These are phyloP conservation scores for Cryptococcus neoformans DNA, from an alignment of 1,284 basidiomycete genomes.

Conservation along the genomic window DNA sequence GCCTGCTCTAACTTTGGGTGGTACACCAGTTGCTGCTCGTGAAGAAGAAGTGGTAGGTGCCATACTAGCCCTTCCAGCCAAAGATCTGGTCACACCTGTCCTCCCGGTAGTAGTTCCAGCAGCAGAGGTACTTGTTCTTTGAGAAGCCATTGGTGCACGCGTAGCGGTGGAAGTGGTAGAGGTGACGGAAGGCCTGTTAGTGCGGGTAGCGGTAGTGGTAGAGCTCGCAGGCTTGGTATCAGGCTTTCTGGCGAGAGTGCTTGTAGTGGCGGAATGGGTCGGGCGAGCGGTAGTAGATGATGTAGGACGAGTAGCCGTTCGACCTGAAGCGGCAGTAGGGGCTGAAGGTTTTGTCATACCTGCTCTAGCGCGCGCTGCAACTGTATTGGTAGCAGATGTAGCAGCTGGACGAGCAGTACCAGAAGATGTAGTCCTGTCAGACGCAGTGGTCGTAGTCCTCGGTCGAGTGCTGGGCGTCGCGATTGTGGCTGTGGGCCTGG, in stretches of 20 bases:
- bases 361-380: neutral
- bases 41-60: slow-evolving; percentile 3
- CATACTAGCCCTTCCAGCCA: slow-evolving; percentile 10
- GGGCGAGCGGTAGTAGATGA: neutral
- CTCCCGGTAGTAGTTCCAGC: neutral
- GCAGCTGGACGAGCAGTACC: slow-evolving; percentile 3
- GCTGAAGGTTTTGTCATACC: neutral
- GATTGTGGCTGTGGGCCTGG: slow-evolving; percentile 6
- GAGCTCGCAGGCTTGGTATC: slow-evolving; percentile 1
- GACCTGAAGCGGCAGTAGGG: slow-evolving; percentile 1
- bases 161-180: neutral
- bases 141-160: neutral
- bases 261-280: neutral
- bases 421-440: slow-evolving; percentile 4
- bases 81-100: slow-evolving; percentile 3
- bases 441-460: slow-evolving; percentile 6
- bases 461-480: neutral
- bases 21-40: neutral
- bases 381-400: slow-evolving; percentile 1
- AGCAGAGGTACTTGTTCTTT: neutral
- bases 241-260: neutral
- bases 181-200: neutral
- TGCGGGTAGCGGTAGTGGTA: neutral
- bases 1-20: slow-evolving; percentile 5
- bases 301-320: neutral